A percentile compares a stretch with the other conserved stretches of the same genome.
These are phyloP conservation scores for Rosa rugosa DNA, from an alignment of 306 rosid species.

Conservation along the genomic window DNA sequence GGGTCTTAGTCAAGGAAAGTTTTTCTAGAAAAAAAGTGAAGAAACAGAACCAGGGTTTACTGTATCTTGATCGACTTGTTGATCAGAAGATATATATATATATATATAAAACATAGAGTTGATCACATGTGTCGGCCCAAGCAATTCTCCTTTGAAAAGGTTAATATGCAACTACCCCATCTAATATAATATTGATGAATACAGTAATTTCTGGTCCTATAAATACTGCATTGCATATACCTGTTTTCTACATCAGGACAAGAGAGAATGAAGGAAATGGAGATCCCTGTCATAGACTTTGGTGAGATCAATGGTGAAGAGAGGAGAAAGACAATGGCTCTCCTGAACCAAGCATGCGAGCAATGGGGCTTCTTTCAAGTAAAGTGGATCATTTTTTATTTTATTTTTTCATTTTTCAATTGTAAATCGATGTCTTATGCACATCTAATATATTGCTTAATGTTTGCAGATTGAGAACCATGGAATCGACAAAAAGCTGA, in stretches of 20 bases:
- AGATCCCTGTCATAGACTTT: slow-evolving; percentile 75
- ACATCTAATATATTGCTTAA: neutral
- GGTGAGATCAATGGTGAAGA: slow-evolving; percentile 54
- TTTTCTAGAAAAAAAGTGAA: slow-evolving; percentile 22
- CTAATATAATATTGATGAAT: slow-evolving; percentile 23
- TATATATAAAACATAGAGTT: neutral
- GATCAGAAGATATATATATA: neutral
- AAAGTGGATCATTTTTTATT: neutral
- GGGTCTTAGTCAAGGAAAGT: slow-evolving; percentile 16
- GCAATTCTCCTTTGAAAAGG: slow-evolving; percentile 15
- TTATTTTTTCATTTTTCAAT: neutral
- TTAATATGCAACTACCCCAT: slow-evolving; percentile 21
- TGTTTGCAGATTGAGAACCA: slow-evolving; percentile 70
- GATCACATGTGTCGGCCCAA: slow-evolving; percentile 24
- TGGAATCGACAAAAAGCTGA: slow-evolving; percentile 54
- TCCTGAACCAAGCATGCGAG: slow-evolving; percentile 71
- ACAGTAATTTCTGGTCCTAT: slow-evolving; percentile 37
- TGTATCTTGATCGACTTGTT: neutral
- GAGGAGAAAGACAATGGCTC: slow-evolving; percentile 55
- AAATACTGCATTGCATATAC: slow-evolving; percentile 37
- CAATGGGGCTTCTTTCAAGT: slow-evolving; percentile 80
- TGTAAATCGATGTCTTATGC: neutral
- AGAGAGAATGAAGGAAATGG: slow-evolving; percentile 33
- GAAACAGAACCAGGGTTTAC: slow-evolving; percentile 27
- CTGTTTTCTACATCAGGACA: slow-evolving; percentile 26